Conservation (phyloP, 306 rosid species). For the Lathyrus aphaca region DNA sequence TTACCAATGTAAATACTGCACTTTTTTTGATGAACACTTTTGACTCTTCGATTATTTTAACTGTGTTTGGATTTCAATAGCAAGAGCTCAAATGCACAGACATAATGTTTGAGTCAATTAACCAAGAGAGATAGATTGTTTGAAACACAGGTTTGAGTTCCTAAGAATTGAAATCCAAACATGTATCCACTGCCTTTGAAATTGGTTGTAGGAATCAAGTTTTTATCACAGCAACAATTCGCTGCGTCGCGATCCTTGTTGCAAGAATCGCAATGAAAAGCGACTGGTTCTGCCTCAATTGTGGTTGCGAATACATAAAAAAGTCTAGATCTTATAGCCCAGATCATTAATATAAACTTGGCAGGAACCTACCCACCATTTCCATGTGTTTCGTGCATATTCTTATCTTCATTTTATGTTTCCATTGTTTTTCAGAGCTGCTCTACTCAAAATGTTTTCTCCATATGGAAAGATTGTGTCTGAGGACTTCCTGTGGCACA, state of each 20-base stretch:
- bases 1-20: not conserved
- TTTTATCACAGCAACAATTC: not conserved
- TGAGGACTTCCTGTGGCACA: constrained; percentile 88
- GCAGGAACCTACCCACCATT: not conserved
- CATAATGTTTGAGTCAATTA: not conserved
- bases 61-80: not conserved
- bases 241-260: not conserved
- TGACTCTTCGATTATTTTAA: not conserved
- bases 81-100: not conserved
- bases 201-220: not conserved
- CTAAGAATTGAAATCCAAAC: not conserved
- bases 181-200: not conserved
- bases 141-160: not conserved
- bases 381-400: constrained; percentile 24
- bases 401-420: constrained; percentile 20
- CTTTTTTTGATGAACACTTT: not conserved
- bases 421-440: constrained; percentile 58
- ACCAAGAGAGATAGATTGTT: not conserved
- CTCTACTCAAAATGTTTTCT: constrained; percentile 84
- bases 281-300: not conserved
- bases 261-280: not conserved
- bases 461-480: constrained; percentile 86
- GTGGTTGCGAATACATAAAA: not conserved
- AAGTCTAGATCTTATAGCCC: not conserved
- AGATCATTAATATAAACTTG: not conserved